Evolutionary conservation across 192 early-diverging fungal species (phyloP), one percentile per base, ranked within the genome.

Genomic region (Kappamyces sp.): DNA sequence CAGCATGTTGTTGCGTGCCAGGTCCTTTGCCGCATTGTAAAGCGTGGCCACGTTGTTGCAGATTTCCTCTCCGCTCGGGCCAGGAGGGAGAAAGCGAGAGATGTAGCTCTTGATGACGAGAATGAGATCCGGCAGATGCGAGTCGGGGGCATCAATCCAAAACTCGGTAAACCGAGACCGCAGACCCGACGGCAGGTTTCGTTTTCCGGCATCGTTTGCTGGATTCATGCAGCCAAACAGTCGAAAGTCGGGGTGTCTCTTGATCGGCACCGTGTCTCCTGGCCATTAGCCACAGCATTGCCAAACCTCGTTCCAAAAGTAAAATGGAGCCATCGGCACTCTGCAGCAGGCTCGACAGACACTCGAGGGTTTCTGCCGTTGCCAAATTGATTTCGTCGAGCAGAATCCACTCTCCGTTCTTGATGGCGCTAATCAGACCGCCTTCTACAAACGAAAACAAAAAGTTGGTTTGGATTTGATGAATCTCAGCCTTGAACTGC

Each of bases 151-250:
- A 54, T 93, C 86, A 29, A 96, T 91, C 73, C 90, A 99, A 49
- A 95, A 88, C 64, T 99, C 96, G 8, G 90, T 91, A 66, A 98
- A 98, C 30, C 94, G 80, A 43, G 82, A 88, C 36, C 94, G 83
- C 29, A 99, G 80, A 8, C 88, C 91, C 9, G 88, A 86, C 4
- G 96, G 90, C 34, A 99, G 74, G 63, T 99, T 91, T 47, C 89
- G 84, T 67, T 99, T 99, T 49, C 94, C 94, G 0, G 95, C 92
- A 74, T 99, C 96, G 33, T 88, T 98, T 14, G 96, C 86, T 35
- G 96, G 96, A 68, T 99, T 99, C 94, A 99, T 99, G 70, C 96
- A 99, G 1, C 88, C 91, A 69, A 99, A 98, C 2, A 99, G 72
- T 2, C 96, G 76, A 76, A 99, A 99, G 40, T 87, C 86, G 5